These are phyloP conservation scores for Zygnema cylindricum DNA, from an alignment of 139 green algal genomes.

Conservation along the genomic window DNA sequence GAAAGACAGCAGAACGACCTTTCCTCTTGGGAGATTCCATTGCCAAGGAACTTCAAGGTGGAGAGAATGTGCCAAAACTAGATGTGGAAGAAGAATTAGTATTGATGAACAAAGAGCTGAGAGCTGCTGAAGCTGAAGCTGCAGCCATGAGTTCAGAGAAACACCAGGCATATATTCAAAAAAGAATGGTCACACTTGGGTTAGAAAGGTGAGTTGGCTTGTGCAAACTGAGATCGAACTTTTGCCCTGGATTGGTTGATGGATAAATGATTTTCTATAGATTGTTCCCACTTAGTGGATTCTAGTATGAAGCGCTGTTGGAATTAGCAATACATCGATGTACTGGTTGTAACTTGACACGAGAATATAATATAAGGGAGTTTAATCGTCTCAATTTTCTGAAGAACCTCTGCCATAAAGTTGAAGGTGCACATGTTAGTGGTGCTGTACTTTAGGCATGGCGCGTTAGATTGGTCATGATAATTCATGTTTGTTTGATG, in stretches of 20 bases:
- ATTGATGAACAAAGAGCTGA: slow-evolving; percentile 3
- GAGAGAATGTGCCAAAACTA: neutral
- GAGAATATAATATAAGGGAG: no score
- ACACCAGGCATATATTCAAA: slow-evolving; percentile 13
- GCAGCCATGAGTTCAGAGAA: slow-evolving; percentile 1
- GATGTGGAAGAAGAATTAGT: slow-evolving; percentile 50
- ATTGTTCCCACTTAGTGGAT: no score
- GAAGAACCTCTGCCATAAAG: no score
- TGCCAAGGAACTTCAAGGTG: slow-evolving; percentile 26
- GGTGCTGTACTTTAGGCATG: neutral
- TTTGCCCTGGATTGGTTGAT: no score
- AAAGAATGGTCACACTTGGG: slow-evolving; percentile 37
- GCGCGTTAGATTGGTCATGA: no score
- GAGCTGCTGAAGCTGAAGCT: slow-evolving; percentile 27
- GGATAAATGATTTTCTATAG: no score
- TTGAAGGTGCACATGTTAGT: no score
- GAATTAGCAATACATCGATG: no score
- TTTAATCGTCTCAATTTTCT: no score
- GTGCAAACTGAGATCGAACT: neutral
- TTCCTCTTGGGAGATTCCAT: slow-evolving; percentile 47
- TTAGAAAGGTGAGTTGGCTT: slow-evolving; percentile 39
- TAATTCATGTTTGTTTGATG: no score
- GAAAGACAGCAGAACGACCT: slow-evolving; percentile 19
- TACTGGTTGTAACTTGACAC: no score
- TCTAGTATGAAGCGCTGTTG: no score